Evolutionary conservation across 2,329 filamentous ascomycete species (phyloP).

Genomic region (Cryphonectria radicalis): DNA sequence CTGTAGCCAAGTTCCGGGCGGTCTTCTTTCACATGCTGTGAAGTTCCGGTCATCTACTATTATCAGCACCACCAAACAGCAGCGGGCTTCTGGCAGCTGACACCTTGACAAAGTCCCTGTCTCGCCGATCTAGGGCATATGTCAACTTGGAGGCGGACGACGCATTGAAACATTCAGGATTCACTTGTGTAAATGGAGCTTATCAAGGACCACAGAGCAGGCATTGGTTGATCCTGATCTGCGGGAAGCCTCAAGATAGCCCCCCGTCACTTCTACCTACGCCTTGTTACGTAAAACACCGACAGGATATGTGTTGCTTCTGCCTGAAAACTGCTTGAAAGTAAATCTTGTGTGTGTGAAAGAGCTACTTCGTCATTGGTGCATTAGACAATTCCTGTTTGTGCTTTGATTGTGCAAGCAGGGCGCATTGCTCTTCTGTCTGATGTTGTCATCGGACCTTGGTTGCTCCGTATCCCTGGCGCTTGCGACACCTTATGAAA

Average conservation of each 20-base stretch:
- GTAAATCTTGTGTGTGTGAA: no score
- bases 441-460: background rate
- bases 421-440: background rate
- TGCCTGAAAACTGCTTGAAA: no score
- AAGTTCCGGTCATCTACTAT: conserved; percentile 5
- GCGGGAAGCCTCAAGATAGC: no score
- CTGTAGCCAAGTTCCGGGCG: background rate
- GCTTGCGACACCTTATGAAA: background rate
- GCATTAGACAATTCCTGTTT: background rate
- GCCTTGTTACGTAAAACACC: no score
- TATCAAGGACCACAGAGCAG: background rate
- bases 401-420: background rate
- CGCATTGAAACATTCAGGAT: background rate
- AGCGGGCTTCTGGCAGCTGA: background rate
- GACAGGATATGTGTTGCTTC: no score
- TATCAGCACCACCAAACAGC: background rate
- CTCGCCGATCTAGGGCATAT: background rate
- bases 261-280: no score
- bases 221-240: background rate
- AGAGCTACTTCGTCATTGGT: no score
- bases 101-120: background rate
- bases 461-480: background rate
- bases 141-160: background rate
- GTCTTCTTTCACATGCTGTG: conserved; percentile 11
- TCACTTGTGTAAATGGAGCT: background rate